Percentiles rank a stretch among this genome's conserved stretches.
phyloP scores from a whole-genome alignment of 1,139 yeast genomes.

The Magnusiomyces sp. region DNA sequence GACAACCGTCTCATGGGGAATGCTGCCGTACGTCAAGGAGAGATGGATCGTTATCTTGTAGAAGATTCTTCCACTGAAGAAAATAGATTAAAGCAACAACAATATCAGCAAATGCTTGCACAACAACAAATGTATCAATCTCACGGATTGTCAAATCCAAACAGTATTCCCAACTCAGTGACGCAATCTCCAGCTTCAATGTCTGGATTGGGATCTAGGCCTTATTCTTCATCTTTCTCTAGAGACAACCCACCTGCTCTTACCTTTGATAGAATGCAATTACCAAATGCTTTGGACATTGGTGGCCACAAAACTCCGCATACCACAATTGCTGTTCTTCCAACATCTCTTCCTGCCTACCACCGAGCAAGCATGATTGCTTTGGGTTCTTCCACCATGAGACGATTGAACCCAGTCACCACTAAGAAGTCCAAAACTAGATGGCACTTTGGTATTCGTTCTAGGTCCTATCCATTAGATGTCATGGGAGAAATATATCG shows the following conservation, averaged over 20 bases:
- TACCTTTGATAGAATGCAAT: conserved; percentile 29
- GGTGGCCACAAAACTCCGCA: conserved; percentile 33
- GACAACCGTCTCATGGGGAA: conserved; percentile 58
- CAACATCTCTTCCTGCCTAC: conserved; percentile 88
- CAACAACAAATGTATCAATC: conserved; percentile 5
- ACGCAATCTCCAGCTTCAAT: conserved; percentile 9
- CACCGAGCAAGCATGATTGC: conserved; percentile 86
- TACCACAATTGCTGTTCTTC: conserved; percentile 77
- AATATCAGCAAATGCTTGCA: conserved; percentile 4
- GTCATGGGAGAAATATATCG: conserved; percentile 98
- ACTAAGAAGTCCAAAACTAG: conserved; percentile 85
- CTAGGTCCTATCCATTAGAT: conserved; percentile 92
- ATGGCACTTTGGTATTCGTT: conserved; percentile 98
- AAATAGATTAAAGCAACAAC: conserved; percentile 6
- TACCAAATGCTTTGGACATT: conserved; percentile 24
- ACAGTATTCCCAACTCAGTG: not conserved
- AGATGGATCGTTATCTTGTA: conserved; percentile 29
- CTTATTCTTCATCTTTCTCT: conserved; percentile 15
- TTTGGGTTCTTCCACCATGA: conserved; percentile 25
- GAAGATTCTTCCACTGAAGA: conserved; percentile 18
- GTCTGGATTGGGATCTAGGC: conserved; percentile 9
- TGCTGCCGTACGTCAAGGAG: conserved; percentile 22
- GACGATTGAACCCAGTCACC: conserved; percentile 64
- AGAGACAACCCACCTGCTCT: conserved; percentile 29
- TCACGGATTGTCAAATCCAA: conserved; percentile 2